Base-by-base conservation (phyloP, 1,139 yeast species). In the Saccharomyces uvarum region DNA sequence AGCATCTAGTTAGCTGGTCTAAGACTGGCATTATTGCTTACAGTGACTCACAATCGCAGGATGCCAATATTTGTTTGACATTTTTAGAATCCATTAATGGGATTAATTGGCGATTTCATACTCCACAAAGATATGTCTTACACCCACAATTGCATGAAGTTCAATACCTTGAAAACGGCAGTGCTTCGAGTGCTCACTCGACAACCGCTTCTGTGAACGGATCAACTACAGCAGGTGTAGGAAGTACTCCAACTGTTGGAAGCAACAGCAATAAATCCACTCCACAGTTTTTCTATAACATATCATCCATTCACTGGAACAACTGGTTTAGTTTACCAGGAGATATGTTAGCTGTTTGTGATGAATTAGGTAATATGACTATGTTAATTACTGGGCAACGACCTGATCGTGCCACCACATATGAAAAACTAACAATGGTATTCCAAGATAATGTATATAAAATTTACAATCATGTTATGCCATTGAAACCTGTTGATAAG, bases 11-110 rank as follows among this genome's bases (percentile, higher is more conserved):
- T n/a, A 38, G 44, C 21, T 70, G 72, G 72, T 70, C 73, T 1
- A 70, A 69, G 54, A 65, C 65, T 16, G 73, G 73, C n/a, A 56
- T 70, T 11, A 67, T 70, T 44, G 70, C 71, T 6, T 68, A 69
- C 51, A 65, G 66, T 24, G 71, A 70, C 51, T 59, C 65, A 1
- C 57, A 58, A 14, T 63, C 69, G n/a, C n/a, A 59, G 5, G 61
- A 67, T 32, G 63, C 66, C 6, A 68, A 68, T 52, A 57, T 70
- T 7, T 67, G 69, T 28, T 59, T 70, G 8, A 68, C 72, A 2
- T 68, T 69, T 51, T 50, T 70, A 31, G 73, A 70, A 53, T 63
- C 66, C 7, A 62, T 69, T 14, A 70, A 70, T 56, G 72, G 72
- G n/a, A 63, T 64, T 14, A 70, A 68, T 53, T 70, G 72, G 71